Evolutionary conservation across 306 rosid genomes (phyloP).

Genomic region (Arachis stenosperma): DNA sequence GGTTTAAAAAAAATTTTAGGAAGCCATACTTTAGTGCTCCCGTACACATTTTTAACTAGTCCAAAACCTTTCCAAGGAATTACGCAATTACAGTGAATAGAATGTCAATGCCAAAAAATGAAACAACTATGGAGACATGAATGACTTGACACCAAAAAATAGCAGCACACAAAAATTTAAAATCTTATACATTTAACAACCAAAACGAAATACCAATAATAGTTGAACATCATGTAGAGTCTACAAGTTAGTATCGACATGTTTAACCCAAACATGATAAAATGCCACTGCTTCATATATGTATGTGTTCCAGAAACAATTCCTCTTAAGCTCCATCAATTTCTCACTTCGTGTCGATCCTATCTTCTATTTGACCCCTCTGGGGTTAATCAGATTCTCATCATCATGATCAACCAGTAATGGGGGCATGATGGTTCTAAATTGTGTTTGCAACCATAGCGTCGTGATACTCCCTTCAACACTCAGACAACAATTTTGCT

Average conservation of each 20-base stretch:
- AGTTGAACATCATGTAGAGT: neutral
- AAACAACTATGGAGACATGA: neutral
- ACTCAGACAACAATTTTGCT: neutral
- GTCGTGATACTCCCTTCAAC: neutral
- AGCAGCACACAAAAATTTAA: neutral
- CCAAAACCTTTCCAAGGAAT: conserved; percentile 7
- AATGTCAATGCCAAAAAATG: conserved; percentile 12
- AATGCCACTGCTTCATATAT: conserved; percentile 1
- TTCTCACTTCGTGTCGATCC: no score
- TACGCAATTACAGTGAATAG: neutral
- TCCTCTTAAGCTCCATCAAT: neutral
- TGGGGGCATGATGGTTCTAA: neutral
- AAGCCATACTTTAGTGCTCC: neutral
- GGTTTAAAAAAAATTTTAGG: neutral
- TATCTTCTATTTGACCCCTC: neutral
- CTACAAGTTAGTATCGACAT: conserved; percentile 9
- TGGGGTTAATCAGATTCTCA: conserved; percentile 2
- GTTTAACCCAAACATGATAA: neutral
- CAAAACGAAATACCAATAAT: neutral
- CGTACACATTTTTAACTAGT: neutral
- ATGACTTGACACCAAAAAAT: neutral
- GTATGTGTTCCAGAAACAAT: neutral
- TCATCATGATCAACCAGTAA: conserved; percentile 21
- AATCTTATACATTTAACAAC: neutral
- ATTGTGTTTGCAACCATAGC: no score